Percentiles rank a stretch among this genome's conserved stretches.
Evolutionary conservation across 2,329 filamentous ascomycete species (phyloP).

Genomic region (Coniosporium tulheliwenetii): DNA sequence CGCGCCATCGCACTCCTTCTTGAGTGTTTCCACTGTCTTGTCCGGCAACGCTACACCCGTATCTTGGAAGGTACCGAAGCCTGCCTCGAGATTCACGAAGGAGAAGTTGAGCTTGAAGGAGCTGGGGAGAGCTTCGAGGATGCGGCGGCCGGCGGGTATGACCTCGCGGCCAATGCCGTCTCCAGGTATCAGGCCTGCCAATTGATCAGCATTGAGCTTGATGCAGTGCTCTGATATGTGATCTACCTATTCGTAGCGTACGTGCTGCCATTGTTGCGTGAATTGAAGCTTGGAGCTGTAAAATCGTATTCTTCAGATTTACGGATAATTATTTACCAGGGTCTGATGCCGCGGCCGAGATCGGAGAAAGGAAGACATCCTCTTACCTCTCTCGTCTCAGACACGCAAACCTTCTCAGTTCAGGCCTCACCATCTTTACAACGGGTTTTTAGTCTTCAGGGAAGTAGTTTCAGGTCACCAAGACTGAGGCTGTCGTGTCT

Average conservation of each 20-base stretch:
- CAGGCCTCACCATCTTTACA: too few relatives aligned
- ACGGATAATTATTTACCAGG: too few relatives aligned
- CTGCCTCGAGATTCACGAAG: conserved; percentile 84
- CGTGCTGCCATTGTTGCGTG: conserved; percentile 40
- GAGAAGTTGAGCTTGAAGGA: conserved; percentile 87
- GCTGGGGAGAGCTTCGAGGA: conserved; percentile 85
- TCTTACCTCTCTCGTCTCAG: too few relatives aligned
- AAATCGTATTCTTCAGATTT: too few relatives aligned
- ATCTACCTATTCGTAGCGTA: conserved; percentile 52
- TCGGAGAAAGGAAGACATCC: too few relatives aligned
- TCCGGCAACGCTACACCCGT: conserved; percentile 82
- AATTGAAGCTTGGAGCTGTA: too few relatives aligned
- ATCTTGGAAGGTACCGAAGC: conserved; percentile 84
- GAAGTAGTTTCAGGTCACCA: too few relatives aligned
- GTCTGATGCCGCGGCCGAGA: too few relatives aligned
- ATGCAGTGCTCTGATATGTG: not conserved
- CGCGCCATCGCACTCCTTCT: conserved; percentile 84
- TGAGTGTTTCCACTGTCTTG: conserved; percentile 75
- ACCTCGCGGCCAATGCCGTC: conserved; percentile 98
- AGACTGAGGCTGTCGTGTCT: too few relatives aligned
- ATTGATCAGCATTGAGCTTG: conserved; percentile 3
- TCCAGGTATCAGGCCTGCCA: conserved; percentile 78
- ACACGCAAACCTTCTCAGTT: too few relatives aligned
- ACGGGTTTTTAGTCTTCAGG: too few relatives aligned
- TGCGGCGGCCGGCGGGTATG: conserved; percentile 78